Percentiles rank a stretch among this genome's conserved stretches.
Evolutionary conservation across 2,329 filamentous ascomycete species (phyloP).

Genomic region (Penicillium sp.): DNA sequence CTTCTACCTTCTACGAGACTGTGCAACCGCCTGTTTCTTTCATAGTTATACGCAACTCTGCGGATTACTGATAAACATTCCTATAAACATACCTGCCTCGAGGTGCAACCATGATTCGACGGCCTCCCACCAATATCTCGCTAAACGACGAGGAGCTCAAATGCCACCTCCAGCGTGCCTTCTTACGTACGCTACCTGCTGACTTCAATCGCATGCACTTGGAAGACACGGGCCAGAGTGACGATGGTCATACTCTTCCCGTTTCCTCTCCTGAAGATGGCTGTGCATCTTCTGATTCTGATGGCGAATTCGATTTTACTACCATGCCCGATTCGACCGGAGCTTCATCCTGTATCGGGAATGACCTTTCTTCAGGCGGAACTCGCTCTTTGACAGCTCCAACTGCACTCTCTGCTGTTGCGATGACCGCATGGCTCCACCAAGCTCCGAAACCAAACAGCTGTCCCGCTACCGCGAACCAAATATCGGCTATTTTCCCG

Average conservation of each 20-base stretch:
- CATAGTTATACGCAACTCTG: not conserved
- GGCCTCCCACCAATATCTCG: conserved; percentile 30
- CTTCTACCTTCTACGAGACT: not conserved
- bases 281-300: conserved; percentile 1
- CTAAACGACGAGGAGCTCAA: conserved; percentile 33
- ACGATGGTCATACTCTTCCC: conserved; percentile 4
- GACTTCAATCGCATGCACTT: conserved; percentile 18
- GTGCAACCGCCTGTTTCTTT: not conserved
- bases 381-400: not conserved
- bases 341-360: conserved; percentile 1
- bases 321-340: not conserved
- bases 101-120: conserved; percentile 30
- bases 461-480: conserved; percentile 1
- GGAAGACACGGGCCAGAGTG: conserved; percentile 10
- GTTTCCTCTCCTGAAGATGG: not conserved
- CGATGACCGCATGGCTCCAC: conserved; percentile 9
- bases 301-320: not conserved
- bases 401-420: conserved; percentile 1
- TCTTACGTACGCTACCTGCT: conserved; percentile 13
- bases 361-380: not conserved
- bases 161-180: conserved; percentile 26
- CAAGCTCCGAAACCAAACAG: conserved; percentile 7
- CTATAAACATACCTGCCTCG: too few species aligned
- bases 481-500: conserved; percentile 3
- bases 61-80: not conserved